Evolutionary conservation across 1,139 yeast genomes (phyloP), one percentile per base, ranked within the genome.

Genomic region (Barnettozyma hawaiiensis): DNA sequence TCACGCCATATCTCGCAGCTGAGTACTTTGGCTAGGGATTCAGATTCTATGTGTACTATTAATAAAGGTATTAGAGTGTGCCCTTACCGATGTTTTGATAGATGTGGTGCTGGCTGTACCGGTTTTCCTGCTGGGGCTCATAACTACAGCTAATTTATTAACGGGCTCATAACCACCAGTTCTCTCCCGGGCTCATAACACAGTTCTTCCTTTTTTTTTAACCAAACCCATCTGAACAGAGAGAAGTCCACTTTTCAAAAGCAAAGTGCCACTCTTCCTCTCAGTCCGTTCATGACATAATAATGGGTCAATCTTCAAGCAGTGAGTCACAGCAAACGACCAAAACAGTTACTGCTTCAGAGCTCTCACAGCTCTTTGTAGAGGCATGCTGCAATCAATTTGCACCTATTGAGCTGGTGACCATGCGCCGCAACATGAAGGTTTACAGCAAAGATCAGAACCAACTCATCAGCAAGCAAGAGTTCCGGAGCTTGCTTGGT

Each of bases 1-100:
- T 92, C 61, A 71, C 89, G 12, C 96, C 96, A 31, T 82, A 78
- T 60, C 66, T 87, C 52, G 68, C 60, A 53, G 54, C 62, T 29
- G 75, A 70, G 51, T 50, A 64, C 52, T 59, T 64, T 46, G 61
- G 63, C 43, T 64, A 50, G 50, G 3, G n/a, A 11, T n/a, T n/a
- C n/a, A n/a, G n/a, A n/a, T n/a, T n/a, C n/a, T n/a, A n/a, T n/a
- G n/a, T n/a, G n/a, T n/a, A n/a, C n/a, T n/a, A n/a, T n/a, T n/a
- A n/a, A n/a, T n/a, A n/a, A n/a, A n/a, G n/a, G n/a, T n/a, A n/a
- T n/a, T 22, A 22, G 9, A 8, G 4, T 22, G 23, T 22, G 23
- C 23, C 23, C 23, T 7, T 22, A 22, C 23, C 23, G 23, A 7
- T 22, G 7, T 22, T 20, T 20, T 20, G 21, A 20, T 20, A n/a